Evolutionary conservation across 345 rosid genomes (phyloP), one percentile per base, ranked within the genome.

Genomic region (Aegle marmelos): DNA sequence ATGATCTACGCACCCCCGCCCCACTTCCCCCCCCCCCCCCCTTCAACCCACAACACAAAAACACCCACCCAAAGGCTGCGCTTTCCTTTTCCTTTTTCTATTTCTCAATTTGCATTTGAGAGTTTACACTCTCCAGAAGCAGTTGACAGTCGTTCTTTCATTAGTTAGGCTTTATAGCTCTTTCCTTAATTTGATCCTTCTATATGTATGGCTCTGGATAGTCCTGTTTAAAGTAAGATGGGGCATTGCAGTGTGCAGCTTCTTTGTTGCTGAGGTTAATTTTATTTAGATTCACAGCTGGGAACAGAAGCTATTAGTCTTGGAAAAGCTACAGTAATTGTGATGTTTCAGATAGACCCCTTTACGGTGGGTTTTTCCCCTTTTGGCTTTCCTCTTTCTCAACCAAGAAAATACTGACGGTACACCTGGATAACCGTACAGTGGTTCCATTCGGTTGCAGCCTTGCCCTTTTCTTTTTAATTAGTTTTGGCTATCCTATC

Each of bases 161-260:
- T 45, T 45, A 45, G 50, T 13, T 45, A 41, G 50, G 16, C 16
- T 41, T 10, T 61, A 22, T 56, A 59, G 70, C 37, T 39, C 34
- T 34, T 70, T 67, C 57, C 67, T 64, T 72, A 67, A 28, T 14
- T 50, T 17, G 41, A 10, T 34, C 16, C 59, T 54, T 74, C 67
- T 66, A 50, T 58, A 63, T 14, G 30, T 31, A 6, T 57, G 67
- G 13, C 53, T 24, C 33, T 31, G 57, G 22, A 19, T 36, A 76
- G 11, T 24, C 45, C 37, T 75, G 76, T 68, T 75, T 75, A 75
- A 72, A 63, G 62, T 39, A 45, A 59, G 33, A 48, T 70, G 59
- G 48, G 39, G 45, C 74, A 27, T 64, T 36, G 30, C 27, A 11
- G 13, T 25, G 48, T 3, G 8, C 41, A 62, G 31, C 54, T 41